A percentile compares a stretch with the other conserved stretches of the same genome.
Evolutionary conservation across 2,329 filamentous ascomycete genomes (phyloP).

Genomic region (Epichloe coenophiala): DNA sequence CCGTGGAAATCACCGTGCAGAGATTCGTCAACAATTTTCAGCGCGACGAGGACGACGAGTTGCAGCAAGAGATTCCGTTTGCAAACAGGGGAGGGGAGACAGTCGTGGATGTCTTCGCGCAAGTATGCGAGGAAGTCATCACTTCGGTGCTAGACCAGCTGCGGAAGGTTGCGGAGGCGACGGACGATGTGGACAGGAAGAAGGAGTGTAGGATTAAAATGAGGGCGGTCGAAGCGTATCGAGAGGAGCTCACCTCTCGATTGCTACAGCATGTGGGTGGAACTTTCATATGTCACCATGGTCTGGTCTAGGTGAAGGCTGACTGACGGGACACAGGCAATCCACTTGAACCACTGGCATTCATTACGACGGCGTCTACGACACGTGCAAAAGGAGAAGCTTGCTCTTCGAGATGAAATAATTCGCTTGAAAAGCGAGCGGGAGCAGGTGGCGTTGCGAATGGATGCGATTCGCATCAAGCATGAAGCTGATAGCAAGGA

Average conservation of each 20-base stretch:
- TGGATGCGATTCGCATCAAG: constrained; percentile 47
- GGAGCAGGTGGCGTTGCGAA: constrained; percentile 47
- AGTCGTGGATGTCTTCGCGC: constrained; percentile 46
- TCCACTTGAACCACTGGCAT: constrained; percentile 45
- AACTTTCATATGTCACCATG: neutral
- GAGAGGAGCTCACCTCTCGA: constrained; percentile 39
- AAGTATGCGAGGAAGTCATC: constrained; percentile 48
- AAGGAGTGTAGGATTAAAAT: constrained; percentile 43
- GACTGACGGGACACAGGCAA: constrained; percentile 26
- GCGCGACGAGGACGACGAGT: constrained; percentile 28
- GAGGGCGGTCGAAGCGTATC: constrained; percentile 43
- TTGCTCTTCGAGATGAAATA: constrained; percentile 44
- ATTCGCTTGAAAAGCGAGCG: constrained; percentile 43
- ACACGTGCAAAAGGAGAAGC: constrained; percentile 42
- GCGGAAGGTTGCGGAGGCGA: constrained; percentile 23
- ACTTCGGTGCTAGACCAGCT: constrained; percentile 35
- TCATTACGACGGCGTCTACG: constrained; percentile 44
- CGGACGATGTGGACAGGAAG: constrained; percentile 31
- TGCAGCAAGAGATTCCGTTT: constrained; percentile 39
- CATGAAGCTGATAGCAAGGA: constrained; percentile 42
- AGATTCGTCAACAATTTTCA: constrained; percentile 38
- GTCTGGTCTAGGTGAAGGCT: neutral
- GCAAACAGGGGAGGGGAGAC: constrained; percentile 43
- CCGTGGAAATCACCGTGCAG: constrained; percentile 45
- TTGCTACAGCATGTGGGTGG: constrained; percentile 44